Base-by-base conservation (phyloP, 2,329 filamentous ascomycete genomes). In the Fonsecaea pedrosoi region DNA sequence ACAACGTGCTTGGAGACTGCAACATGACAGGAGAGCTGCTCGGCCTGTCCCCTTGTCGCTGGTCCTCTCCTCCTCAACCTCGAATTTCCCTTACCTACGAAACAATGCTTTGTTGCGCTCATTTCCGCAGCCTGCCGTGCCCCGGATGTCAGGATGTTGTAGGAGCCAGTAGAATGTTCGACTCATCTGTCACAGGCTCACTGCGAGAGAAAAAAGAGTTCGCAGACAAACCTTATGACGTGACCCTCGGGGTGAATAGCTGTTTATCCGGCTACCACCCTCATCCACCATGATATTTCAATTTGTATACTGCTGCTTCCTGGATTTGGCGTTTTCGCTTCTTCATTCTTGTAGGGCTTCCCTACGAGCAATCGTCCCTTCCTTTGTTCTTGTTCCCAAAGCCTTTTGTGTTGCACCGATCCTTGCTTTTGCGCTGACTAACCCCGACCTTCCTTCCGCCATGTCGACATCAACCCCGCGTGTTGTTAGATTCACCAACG, bases 401-500 rank as follows among this genome's bases (percentile, higher is more conserved):
- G 2, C 32, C 13, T 25, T 25, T 40, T 32, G 45, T 54, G 34
- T 54, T 40, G 32, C 34, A 15, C 32, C 53, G 12, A 45, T 45
- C n/a, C 37, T 13, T 45, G 10, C 13, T 38, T 54, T 32, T 40
- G 38, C 77, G 70, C 55, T 66, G 73, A 50, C 73, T 75, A 78
- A 71, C 73, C 78, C 15, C 50, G 45, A 71, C 74, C 79, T 30
- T 45, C 21, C 15, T 45, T 58, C 70, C 76, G 64, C 79, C 75
- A 60, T 67, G 62, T 30, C 59, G 71, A 73, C 72, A n/a, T 60
- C 72, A 10, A 62, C 68, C 13, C 76, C 78, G 56, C 82, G 83
- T 60, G 89, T 97, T 76, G 93, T 91, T 75, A 95, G 94, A 77
- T 91, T 96, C 77, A 95, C 92, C 75, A 96, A 96, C 81, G 96